These are phyloP conservation scores for Hanseniaspora taiwanica DNA, from an alignment of 805 yeast genomes.

Conservation along the genomic window DNA sequence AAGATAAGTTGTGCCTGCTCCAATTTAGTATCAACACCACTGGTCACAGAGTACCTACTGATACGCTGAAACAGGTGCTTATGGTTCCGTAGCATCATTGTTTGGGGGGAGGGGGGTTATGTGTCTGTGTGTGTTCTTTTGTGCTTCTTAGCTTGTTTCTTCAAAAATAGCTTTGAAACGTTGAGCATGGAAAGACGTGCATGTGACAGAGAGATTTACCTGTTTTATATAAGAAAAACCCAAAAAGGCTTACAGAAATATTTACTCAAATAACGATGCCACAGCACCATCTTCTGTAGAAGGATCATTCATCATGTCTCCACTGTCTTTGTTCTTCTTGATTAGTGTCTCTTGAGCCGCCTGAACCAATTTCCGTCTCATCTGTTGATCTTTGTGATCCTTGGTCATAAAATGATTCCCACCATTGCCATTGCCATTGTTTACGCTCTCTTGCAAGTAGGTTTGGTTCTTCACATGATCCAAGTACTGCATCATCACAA, in stretches of 20 bases:
- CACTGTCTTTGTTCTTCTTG: conserved; percentile 36
- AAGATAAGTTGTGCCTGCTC: background rate
- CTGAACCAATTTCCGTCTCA: conserved; percentile 33
- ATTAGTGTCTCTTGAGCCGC: conserved; percentile 41
- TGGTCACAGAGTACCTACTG: too few species aligned
- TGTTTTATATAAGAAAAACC: background rate
- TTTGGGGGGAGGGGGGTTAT: too few species aligned
- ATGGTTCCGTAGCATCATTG: too few species aligned
- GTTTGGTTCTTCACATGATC: conserved; percentile 38
- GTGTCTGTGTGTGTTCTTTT: too few species aligned
- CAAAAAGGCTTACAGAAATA: background rate
- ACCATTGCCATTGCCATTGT: conserved; percentile 27
- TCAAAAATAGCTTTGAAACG: background rate
- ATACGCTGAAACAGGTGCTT: too few species aligned
- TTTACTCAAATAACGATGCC: conserved; percentile 41
- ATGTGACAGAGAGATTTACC: too few species aligned
- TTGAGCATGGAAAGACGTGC: background rate
- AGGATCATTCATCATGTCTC: conserved; percentile 62
- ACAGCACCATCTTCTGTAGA: conserved; percentile 55
- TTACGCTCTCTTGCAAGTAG: too few species aligned
- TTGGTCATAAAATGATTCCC: conserved; percentile 21
- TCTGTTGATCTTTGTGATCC: conserved; percentile 22
- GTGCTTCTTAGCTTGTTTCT: too few species aligned
- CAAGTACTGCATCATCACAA: conserved; percentile 66
- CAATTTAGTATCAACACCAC: too few species aligned